Percentiles rank a stretch among this genome's conserved stretches.
These are phyloP conservation scores for Hyphopichia buzzinii DNA, from an alignment of 1,139 yeast genomes.

Conservation along the genomic window DNA sequence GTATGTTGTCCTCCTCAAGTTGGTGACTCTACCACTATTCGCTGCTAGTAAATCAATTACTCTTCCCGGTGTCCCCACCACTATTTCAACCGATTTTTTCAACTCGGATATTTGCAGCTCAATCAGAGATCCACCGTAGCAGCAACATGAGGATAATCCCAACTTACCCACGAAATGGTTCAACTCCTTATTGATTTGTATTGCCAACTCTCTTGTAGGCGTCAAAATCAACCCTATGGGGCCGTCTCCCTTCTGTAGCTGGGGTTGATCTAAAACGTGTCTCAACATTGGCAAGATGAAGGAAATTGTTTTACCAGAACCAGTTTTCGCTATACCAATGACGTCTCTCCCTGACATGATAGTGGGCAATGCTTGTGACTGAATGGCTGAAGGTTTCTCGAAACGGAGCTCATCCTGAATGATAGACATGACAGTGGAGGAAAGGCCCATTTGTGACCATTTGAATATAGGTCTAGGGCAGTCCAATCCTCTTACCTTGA, in stretches of 20 bases:
- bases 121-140: slow-evolving; percentile 92
- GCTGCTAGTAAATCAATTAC: slow-evolving; percentile 86
- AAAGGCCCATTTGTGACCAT: slow-evolving; percentile 84
- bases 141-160: slow-evolving; percentile 59
- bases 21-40: slow-evolving; percentile 76
- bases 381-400: slow-evolving; percentile 78
- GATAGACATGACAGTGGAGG: slow-evolving; percentile 52
- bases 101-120: slow-evolving; percentile 79
- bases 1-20: slow-evolving; percentile 68
- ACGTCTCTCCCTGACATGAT: slow-evolving; percentile 88
- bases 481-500: slow-evolving; percentile 56
- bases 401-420: slow-evolving; percentile 52
- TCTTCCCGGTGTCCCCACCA: slow-evolving; percentile 96
- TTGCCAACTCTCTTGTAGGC: slow-evolving; percentile 91
- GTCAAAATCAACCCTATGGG: slow-evolving; percentile 82
- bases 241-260: slow-evolving; percentile 55
- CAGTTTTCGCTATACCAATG: slow-evolving; percentile 94
- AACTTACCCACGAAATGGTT: slow-evolving; percentile 53
- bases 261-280: slow-evolving; percentile 73
- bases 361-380: slow-evolving; percentile 87
- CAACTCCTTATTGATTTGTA: slow-evolving; percentile 76
- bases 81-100: slow-evolving; percentile 74
- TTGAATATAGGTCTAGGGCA: slow-evolving; percentile 67
- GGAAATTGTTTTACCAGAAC: slow-evolving; percentile 93
- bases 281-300: slow-evolving; percentile 81